phyloP scores from a whole-genome alignment of 179 eudicot genomes.

The Pouteria campechiana region DNA sequence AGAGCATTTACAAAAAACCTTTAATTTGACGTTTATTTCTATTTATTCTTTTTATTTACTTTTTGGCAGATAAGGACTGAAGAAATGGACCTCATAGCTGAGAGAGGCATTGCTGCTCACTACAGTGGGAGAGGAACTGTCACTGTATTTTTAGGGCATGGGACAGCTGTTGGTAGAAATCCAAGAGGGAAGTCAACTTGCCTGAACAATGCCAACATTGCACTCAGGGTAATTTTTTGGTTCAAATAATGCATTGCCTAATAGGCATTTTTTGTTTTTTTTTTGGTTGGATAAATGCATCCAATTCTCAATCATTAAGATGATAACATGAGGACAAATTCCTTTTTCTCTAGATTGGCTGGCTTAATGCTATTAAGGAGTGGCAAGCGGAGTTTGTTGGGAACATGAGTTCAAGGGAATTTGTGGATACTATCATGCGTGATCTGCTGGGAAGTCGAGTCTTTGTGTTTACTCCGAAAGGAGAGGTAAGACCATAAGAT shows the following conservation, averaged over 20 bases:
- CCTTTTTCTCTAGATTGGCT: constrained; percentile 64
- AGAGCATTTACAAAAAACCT: too few relatives aligned
- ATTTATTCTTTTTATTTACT: too few relatives aligned
- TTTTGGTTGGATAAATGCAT: not conserved
- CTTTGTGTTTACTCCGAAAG: constrained; percentile 92
- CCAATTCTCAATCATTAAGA: not conserved
- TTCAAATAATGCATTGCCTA: too few relatives aligned
- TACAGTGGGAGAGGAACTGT: constrained; percentile 69
- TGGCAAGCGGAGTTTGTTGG: constrained; percentile 99
- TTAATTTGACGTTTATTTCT: too few relatives aligned
- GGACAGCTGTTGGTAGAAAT: constrained; percentile 30
- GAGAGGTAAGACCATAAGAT: constrained; percentile 53
- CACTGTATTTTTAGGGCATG: constrained; percentile 47
- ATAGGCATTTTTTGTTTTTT: not conserved
- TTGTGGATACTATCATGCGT: constrained; percentile 83
- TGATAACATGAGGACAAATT: constrained; percentile 14
- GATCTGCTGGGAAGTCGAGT: constrained; percentile 95
- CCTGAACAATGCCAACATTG: constrained; percentile 59
- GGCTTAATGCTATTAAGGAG: constrained; percentile 97
- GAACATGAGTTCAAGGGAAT: constrained; percentile 97
- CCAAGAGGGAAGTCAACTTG: constrained; percentile 54
- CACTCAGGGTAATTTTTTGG: constrained; percentile 85
- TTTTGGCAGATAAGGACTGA: constrained; percentile 78
- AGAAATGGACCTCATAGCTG: constrained; percentile 96
- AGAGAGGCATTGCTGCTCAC: constrained; percentile 95